Evolutionary conservation across 2,329 filamentous ascomycete species (phyloP), one percentile per base, ranked within the genome.

Genomic region (Ustulina deusta): DNA sequence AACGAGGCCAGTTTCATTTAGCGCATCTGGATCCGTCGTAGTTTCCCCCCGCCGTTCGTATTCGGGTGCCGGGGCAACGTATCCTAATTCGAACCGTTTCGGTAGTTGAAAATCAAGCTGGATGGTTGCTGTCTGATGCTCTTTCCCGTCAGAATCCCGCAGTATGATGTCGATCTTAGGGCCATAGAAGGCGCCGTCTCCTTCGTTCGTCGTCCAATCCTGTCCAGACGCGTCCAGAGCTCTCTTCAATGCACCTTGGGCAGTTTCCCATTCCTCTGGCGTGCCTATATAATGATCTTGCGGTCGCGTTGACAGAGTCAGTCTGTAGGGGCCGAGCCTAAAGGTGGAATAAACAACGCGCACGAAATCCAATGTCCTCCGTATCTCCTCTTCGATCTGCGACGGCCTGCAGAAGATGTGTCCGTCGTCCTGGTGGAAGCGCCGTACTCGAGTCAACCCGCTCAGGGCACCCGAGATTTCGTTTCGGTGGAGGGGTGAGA

Each of bases 351-450:
- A 88, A 61, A 78, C 76, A 22, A 77, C 69, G 15, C 74, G 52
- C 73, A 98, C 83, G 51, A 79, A 79, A 61, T 78, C 74, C 9
- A 79, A 72, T 0, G 76, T 78, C 49, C 75, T 75, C 34, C 69
- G 71, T 55, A 79, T 87, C 81, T 97, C 93, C 68, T 93, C 91
- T 74, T 93, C 88, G 27, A 79, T 76, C 61, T 79, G 77, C 40
- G 73, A 72, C 71, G 83, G 76, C 6, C 90, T 90, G 82, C 94
- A 97, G 86, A 99, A 97, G 73, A 97, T 96, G 79, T 99, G 96
- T 2, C 92, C 93, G 79, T 99, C 96, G 75, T 99, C 96, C 82
- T 98, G 95, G 79, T 96, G 92, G 84, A 99, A 98, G 73, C 94
- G 90, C 56, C 96, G 90, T 11, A 98, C 95, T 79, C 96, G 90